Evolutionary conservation across 306 rosid genomes (phyloP).

Genomic region (Citrullus amarus): DNA sequence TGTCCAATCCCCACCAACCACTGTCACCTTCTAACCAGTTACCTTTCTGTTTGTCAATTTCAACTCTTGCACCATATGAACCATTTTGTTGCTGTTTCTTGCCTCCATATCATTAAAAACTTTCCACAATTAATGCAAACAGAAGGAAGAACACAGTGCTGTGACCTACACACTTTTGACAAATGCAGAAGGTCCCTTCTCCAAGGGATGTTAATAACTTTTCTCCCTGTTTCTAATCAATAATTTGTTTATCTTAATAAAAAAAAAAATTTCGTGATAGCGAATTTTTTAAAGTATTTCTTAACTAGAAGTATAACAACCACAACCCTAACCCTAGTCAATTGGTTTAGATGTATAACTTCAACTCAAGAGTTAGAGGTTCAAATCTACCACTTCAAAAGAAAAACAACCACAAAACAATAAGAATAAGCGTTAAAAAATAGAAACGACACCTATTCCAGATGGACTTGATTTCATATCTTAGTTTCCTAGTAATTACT

Average conservation of each 20-base stretch:
- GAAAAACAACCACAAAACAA: background rate
- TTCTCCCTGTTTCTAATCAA: background rate
- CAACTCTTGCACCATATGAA: slow-evolving; percentile 1
- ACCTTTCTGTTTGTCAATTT: slow-evolving; percentile 9
- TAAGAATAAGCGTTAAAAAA: background rate
- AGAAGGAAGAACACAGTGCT: background rate
- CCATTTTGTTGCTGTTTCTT: slow-evolving; percentile 10
- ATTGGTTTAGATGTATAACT: too few species aligned
- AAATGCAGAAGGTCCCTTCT: background rate
- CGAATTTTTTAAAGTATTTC: background rate
- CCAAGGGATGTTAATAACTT: background rate
- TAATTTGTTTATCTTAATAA: background rate
- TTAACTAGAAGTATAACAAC: background rate
- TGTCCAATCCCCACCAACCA: slow-evolving; percentile 1
- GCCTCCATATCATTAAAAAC: background rate
- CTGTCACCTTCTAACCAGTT: slow-evolving; percentile 1
- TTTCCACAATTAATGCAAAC: slow-evolving; percentile 5
- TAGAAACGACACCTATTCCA: background rate
- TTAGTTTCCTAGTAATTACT: background rate
- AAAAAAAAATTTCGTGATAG: background rate
- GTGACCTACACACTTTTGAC: background rate
- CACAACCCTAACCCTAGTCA: background rate
- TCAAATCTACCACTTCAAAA: too few species aligned
- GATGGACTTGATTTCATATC: background rate
- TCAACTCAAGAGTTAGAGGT: too few species aligned